Conservation (phyloP, 805 yeast species). For the Suhomyces prunicola region DNA sequence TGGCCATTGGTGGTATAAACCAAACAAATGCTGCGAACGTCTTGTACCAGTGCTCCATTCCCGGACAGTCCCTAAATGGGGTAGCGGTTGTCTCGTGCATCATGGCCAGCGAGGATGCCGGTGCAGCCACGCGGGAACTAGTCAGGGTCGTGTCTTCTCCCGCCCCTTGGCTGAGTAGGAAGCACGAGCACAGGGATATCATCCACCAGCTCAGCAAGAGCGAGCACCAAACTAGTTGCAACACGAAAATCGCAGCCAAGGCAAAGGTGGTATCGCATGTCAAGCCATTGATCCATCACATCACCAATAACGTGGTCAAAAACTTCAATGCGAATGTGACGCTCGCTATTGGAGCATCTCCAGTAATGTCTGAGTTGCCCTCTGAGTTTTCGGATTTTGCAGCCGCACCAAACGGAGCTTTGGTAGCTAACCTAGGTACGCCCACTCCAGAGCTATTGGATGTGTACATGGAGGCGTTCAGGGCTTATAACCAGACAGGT, state of each 20-base stretch:
- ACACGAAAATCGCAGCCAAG: constrained; percentile 13
- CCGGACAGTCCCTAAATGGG: constrained; percentile 62
- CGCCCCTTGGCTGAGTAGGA: constrained; percentile 3
- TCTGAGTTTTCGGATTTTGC: constrained; percentile 71
- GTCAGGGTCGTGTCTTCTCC: constrained; percentile 26
- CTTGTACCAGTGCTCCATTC: constrained; percentile 45
- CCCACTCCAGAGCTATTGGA: constrained; percentile 44
- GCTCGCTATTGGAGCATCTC: constrained; percentile 80
- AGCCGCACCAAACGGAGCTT: constrained; percentile 46
- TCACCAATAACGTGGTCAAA: constrained; percentile 86
- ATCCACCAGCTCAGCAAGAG: neutral
- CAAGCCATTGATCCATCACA: constrained; percentile 74
- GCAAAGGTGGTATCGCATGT: neutral
- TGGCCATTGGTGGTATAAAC: constrained; percentile 79
- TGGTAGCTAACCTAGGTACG: constrained; percentile 77
- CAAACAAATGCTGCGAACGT: constrained; percentile 59
- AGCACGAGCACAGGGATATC: neutral
- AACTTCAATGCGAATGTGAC: constrained; percentile 86
- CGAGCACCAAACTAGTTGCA: constrained; percentile 15
- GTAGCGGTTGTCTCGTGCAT: constrained; percentile 86
- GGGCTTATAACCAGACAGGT: constrained; percentile 52
- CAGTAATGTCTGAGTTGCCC: constrained; percentile 77
- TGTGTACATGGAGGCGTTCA: constrained; percentile 49
- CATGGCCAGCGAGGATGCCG: constrained; percentile 62
- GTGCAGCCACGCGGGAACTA: constrained; percentile 43